A percentile compares a stretch with the other conserved stretches of the same genome.
These are phyloP conservation scores for Lepiota brunneoincarnata DNA, from an alignment of 768 basidiomycete species.

Conservation along the genomic window DNA sequence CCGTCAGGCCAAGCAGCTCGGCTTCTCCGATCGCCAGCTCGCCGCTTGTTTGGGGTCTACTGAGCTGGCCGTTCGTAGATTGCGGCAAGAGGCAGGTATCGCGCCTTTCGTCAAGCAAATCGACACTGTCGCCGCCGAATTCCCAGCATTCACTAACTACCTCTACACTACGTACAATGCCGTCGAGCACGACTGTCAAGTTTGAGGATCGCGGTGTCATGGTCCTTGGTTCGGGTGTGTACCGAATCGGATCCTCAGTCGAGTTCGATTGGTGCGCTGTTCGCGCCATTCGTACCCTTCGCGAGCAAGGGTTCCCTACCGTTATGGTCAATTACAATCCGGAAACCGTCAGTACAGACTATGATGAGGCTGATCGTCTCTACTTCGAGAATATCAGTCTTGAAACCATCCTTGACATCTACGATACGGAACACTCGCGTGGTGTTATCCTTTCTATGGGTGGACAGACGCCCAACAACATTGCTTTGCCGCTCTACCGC, in stretches of 20 bases:
- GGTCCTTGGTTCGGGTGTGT: conserved; percentile 97
- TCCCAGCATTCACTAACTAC: conserved; percentile 98
- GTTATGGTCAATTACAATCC: conserved; percentile 99
- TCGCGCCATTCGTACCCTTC: conserved; percentile 91
- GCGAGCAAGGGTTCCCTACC: conserved; percentile 91
- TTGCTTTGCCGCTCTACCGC: conserved; percentile 91
- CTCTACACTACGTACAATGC: conserved; percentile 98
- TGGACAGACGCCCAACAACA: conserved; percentile 98
- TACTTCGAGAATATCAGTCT: conserved; percentile 99
- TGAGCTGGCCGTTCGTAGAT: conserved; percentile 87
- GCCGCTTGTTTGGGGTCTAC: conserved; percentile 83
- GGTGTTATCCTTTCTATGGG: conserved; percentile 98
- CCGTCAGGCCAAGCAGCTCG: conserved; percentile 86
- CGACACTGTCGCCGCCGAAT: conserved; percentile 98
- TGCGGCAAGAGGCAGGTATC: conserved; percentile 82
- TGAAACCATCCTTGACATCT: conserved; percentile 96
- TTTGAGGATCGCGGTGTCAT: conserved; percentile 94
- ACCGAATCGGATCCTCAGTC: conserved; percentile 97
- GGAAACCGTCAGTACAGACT: conserved; percentile 98
- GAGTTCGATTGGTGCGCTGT: conserved; percentile 99
- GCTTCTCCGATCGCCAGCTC: conserved; percentile 93
- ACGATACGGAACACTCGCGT: conserved; percentile 83
- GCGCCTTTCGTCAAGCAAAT: conserved; percentile 97
- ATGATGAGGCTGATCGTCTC: conserved; percentile 96
- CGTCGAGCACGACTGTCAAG: conserved; percentile 84